Base-by-base conservation (phyloP, 2,329 filamentous ascomycete species). In the Botrytis byssoidea region DNA sequence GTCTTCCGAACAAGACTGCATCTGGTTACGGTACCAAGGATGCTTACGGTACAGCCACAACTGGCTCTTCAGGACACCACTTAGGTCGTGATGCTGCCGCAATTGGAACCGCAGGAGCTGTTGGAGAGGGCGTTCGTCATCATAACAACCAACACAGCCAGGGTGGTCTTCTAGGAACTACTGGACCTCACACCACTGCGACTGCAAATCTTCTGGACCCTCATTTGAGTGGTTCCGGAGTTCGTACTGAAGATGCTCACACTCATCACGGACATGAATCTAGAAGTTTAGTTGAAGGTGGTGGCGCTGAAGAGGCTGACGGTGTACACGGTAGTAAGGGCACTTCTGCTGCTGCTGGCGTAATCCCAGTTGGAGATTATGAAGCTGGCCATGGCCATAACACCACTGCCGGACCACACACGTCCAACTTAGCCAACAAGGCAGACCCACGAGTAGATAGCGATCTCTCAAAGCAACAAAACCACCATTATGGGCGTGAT, bases 351-450 rank as follows among this genome's bases (percentile, higher is more conserved):
- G 74, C 51, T 8, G 72, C 72, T 57, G 70, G 73, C 1, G 67
- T 68, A 22, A 57, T 75, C 55, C 60, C 40, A 44, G 37, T 42
- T 40, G 65, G 74, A 67, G 73, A 59, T 48, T 72, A 51, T 37
- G 63, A 72, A 25, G 29, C 72, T 67, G 63, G 74, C 14, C 76
- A 76, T 79, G 78, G 77, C 67, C 32, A 55, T 7, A n/a, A 69
- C 63, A 76, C 75, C 25, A 82, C 76, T 12, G 78, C 79, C 40
- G 83, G 83, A 1, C 83, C 83, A 40, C 78, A 79, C 63, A 74
- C 77, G 14, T 82, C 82, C 29, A 83, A 83, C 37, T 55, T 82
- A 20, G 79, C 80, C 46, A 85, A 85, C 76, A 83, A 82, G 74
- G 61, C 80, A 20, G 84, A 85, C 71, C 83, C 83, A 55, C 75